Evolutionary conservation across 192 early-diverging fungal species (phyloP).

Genomic region (Glomus cerebriforme): DNA sequence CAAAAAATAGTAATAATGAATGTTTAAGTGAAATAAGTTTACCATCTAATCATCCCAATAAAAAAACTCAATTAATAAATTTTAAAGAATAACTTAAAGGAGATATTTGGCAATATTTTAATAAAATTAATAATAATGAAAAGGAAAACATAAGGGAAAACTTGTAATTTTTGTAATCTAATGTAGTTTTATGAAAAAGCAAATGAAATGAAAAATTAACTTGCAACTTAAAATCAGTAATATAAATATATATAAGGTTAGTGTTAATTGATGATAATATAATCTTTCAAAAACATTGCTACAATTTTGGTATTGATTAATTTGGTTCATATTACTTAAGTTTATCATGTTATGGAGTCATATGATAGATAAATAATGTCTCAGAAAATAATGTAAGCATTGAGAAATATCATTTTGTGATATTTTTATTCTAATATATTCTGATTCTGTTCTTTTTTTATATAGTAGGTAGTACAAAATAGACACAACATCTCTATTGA

Average conservation of each 20-base stretch:
- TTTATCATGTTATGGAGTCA: slow-evolving; percentile 5
- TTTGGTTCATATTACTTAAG: slow-evolving; percentile 25
- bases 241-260: slow-evolving; percentile 28
- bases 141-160: too few species aligned
- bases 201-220: too few species aligned
- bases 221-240: too few species aligned
- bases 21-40: too few species aligned
- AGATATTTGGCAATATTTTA: too few species aligned
- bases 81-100: too few species aligned
- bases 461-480: slow-evolving; percentile 20
- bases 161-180: too few species aligned
- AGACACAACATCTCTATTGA: slow-evolving; percentile 20
- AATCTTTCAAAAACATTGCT: slow-evolving; percentile 3
- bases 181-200: too few species aligned
- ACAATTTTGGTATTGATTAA: slow-evolving; percentile 18
- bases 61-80: too few species aligned
- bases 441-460: slow-evolving; percentile 10
- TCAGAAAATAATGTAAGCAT: slow-evolving; percentile 23
- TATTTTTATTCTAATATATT: slow-evolving; percentile 9
- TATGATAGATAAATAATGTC: slow-evolving; percentile 7
- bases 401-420: slow-evolving; percentile 7
- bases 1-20: too few species aligned
- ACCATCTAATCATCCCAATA: too few species aligned
- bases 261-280: slow-evolving; percentile 19
- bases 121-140: too few species aligned